Percentiles rank a stretch among this genome's conserved stretches.
Conservation (phyloP, 768 basidiomycete genomes). For the Naganishia onofrii region DNA sequence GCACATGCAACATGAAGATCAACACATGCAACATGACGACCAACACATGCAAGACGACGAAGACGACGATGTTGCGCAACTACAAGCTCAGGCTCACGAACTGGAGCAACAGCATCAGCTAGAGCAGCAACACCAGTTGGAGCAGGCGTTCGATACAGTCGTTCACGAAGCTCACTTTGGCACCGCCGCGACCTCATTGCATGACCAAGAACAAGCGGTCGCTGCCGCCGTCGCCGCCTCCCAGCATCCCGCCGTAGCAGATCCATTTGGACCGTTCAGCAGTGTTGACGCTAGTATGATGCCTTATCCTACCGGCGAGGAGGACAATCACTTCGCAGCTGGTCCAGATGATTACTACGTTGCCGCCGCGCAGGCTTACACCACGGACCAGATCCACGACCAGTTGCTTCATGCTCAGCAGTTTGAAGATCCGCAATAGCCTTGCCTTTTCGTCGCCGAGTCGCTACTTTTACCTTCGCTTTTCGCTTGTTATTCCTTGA, state of each 20-base stretch:
- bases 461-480: neutral
- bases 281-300: conserved; percentile 1
- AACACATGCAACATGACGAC: conserved; percentile 1
- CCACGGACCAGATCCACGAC: conserved; percentile 9
- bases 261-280: conserved; percentile 14
- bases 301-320: conserved; percentile 4
- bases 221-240: conserved; percentile 11
- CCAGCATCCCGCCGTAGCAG: neutral
- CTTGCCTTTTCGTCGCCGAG: neutral
- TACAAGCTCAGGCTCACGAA: conserved; percentile 15
- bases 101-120: conserved; percentile 23
- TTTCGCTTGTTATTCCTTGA: conserved; percentile 9
- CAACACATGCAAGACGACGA: conserved; percentile 14
- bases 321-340: neutral
- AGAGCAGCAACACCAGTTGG: conserved; percentile 16
- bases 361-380: conserved; percentile 3
- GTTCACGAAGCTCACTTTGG: conserved; percentile 21
- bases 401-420: conserved; percentile 18
- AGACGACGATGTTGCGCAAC: conserved; percentile 22
- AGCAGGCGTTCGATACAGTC: conserved; percentile 19
- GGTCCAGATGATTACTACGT: conserved; percentile 15
- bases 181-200: neutral
- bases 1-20: too few relatives aligned
- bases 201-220: conserved; percentile 18
- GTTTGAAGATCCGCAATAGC: conserved; percentile 14